A percentile compares a stretch with the other conserved stretches of the same genome.
Evolutionary conservation across 164 flowering plant species (phyloP).

Genomic region (Berberis thunbergii): DNA sequence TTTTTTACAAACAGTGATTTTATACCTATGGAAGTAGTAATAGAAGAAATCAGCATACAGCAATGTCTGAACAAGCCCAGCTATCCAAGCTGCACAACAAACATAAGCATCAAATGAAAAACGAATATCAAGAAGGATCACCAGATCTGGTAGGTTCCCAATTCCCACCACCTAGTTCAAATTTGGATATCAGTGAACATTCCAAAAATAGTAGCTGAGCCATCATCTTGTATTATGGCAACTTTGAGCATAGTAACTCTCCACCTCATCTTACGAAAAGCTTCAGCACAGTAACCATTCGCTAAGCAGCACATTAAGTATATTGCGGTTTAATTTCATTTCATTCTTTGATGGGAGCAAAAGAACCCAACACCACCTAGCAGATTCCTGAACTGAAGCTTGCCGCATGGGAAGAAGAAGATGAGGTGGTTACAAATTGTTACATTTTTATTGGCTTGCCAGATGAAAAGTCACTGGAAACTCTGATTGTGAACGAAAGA

Average conservation of each 20-base stretch:
- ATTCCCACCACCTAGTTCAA: not conserved
- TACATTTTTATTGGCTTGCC: too few relatives aligned
- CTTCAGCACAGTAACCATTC: not conserved
- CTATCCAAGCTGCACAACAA: conserved; percentile 71
- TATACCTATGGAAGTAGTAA: conserved; percentile 78
- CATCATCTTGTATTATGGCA: not conserved
- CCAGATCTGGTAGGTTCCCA: not conserved
- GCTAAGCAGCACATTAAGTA: not conserved
- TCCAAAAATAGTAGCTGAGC: not conserved
- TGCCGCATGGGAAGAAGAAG: too few relatives aligned
- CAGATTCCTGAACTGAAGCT: too few relatives aligned
- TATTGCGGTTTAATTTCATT: not conserved
- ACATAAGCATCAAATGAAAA: not conserved
- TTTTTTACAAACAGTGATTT: not conserved
- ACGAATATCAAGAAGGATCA: not conserved
- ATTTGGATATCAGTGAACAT: not conserved
- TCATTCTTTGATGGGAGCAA: too few relatives aligned
- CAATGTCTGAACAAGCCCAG: conserved; percentile 84
- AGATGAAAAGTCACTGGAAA: too few relatives aligned
- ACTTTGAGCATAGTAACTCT: not conserved
- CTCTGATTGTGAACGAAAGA: too few relatives aligned
- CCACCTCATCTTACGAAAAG: too few relatives aligned
- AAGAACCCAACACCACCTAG: too few relatives aligned
- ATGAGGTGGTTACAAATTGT: too few relatives aligned
- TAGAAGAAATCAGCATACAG: conserved; percentile 96